Evolutionary conservation across 768 basidiomycete genomes (phyloP), one percentile per base, ranked within the genome.

Genomic region (Mycena kentingensis): DNA sequence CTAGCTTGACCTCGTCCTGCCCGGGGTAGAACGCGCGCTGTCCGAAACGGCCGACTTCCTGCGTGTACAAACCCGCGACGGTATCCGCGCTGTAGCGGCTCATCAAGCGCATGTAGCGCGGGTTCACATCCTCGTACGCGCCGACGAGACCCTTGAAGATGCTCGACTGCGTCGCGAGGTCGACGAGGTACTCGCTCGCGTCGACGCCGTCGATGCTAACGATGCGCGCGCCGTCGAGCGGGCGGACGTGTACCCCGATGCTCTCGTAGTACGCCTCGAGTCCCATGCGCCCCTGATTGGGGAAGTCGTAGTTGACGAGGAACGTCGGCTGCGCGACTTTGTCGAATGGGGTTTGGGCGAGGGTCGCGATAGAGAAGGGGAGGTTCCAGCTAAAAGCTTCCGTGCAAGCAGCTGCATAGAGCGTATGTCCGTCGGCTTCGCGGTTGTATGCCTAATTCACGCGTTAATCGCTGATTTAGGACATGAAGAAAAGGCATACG

Each of bases 241-340:
- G 58, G 4, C 51, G 54, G 18, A 60, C 50, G 15, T 52, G 41
- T 26, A 60, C 47, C 15, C 48, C 51, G 22, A 60, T 52, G 48
- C 54, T 42, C 31, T 60, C 50, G 28, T 48, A 60, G 27, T 37
- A 60, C 2, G 21, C 54, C 31, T 56, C 58, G 19, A 60, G 15
- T 13, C 58, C 58, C 5, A 5, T 37, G n/a, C 54, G 54, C 2
- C 46, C 54, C 24, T 55, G 54, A n/a, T 56, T 55, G 1, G 58
- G 54, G 42, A 60, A 60, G 21, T 60, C 58, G 32, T 56, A 60
- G 43, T 60, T 59, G 25, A 56, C 54, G 8, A 60, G 43, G 34
- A 60, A 60, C 11, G 58, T 60, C 4, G 58, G 58, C 38, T 43
- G 46, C 6, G 58, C 58, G 21, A 36, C 47, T 28, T 16, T 21